Evolutionary conservation across 108 stramenopile species (phyloP).

Genomic region (Stephanodiscus minutulus): DNA sequence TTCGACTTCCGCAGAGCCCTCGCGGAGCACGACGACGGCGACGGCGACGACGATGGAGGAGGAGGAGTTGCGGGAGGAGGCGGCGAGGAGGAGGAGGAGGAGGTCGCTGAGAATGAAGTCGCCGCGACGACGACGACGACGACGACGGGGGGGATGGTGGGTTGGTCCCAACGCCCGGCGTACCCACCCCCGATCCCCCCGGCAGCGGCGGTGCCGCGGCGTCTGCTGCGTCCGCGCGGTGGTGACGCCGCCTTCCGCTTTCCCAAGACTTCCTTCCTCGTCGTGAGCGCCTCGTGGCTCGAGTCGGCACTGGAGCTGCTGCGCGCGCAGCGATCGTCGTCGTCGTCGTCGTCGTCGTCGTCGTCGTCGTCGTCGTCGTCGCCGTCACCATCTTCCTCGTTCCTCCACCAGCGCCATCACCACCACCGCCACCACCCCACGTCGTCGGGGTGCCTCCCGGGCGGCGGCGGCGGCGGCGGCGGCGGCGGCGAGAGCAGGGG

Average conservation of each 20-base stretch:
- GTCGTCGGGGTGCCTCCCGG: too few relatives aligned
- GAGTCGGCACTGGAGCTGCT: constrained; percentile 42
- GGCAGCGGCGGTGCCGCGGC: not conserved
- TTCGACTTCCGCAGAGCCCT: constrained; percentile 36
- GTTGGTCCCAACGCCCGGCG: too few relatives aligned
- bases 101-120: too few relatives aligned
- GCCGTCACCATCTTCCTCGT: too few relatives aligned
- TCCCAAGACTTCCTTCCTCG: constrained; percentile 40
- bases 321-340: constrained; percentile 10
- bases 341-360: not conserved
- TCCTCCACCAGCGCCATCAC: too few relatives aligned
- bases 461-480: too few relatives aligned
- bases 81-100: not conserved
- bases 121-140: too few relatives aligned
- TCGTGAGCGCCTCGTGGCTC: constrained; percentile 43
- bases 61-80: not conserved
- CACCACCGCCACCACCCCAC: too few relatives aligned
- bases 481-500: too few relatives aligned
- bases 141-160: too few relatives aligned
- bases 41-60: not conserved
- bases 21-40: constrained; percentile 3
- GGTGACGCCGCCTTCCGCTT: not conserved
- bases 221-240: too few relatives aligned
- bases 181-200: not conserved
- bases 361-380: too few relatives aligned